Base-by-base conservation (phyloP, 192 early-diverging fungal species). In the Glomus cerebriforme region DNA sequence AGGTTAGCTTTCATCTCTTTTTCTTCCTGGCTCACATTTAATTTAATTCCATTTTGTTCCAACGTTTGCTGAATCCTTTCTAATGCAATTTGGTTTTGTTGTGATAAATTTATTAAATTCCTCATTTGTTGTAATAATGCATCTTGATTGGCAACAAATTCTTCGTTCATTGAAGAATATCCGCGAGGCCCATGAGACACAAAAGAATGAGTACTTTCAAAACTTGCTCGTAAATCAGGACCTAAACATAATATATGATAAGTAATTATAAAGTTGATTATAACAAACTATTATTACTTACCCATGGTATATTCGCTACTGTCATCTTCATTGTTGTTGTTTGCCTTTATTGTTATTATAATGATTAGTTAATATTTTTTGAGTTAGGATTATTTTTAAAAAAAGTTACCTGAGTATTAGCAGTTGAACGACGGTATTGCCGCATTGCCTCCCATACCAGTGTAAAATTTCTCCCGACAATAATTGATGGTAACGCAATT, bases 401-500 rank as follows among this genome's bases (percentile, higher is more conserved):
- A 22, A 5, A 60, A 29, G 24, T 64, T 54, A 76, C 81, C 3
- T 82, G 79, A 12, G 43, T 58, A 64, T 82, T 83, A 10, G 79
- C 70, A 37, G 75, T 78, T 7, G 79, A 65, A 1, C 85, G 73
- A 67, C 78, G 81, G 59, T 83, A 83, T 13, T 86, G 83, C 27
- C 87, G 77, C 91, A 92, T 91, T 7, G 88, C 88, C 75, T 95
- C 93, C 92, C 92, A 95, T 19, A 95, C 94, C 60, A 92, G 85
- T 3, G 93, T 94, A 79, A 94, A 95, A 79, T 95, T 93, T 39
- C 93, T 82, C 24, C 94, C 94, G 43, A 95, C 92, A 77, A 95
- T 94, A 71, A 95, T 95, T 7, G 94, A 95, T 13, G 94, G 94
- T 77, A 95, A 77, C 0, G 93, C 92, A 81, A 95, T 95, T 29